Conservation (phyloP, 768 basidiomycete genomes). For the Mycena amicta region DNA sequence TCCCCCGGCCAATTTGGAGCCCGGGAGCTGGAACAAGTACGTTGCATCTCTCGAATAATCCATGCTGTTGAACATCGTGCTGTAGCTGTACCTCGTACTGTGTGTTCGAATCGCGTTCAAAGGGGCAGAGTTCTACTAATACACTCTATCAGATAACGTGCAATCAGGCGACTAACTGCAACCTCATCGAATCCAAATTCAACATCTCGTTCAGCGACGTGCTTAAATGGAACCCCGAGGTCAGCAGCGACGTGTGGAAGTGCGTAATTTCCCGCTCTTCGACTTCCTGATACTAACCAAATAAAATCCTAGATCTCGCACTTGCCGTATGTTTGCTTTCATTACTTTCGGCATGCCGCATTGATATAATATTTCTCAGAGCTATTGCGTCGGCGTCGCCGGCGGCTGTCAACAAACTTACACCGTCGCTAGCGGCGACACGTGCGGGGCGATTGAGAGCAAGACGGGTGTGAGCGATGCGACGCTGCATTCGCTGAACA, state of each 20-base stretch:
- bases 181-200: not conserved
- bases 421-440: not conserved
- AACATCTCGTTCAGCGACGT: slow-evolving; percentile 1
- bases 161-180: slow-evolving; percentile 1
- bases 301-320: not conserved
- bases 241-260: not conserved
- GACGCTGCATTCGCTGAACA: not conserved
- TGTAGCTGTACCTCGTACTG: not conserved
- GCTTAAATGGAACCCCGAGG: not conserved
- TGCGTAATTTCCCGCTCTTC: not conserved
- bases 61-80: not conserved
- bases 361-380: not conserved
- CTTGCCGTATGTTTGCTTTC: not conserved
- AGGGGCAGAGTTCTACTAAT: too few species aligned
- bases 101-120: not conserved
- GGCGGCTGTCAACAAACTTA: not conserved
- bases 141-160: not conserved
- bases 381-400: not conserved
- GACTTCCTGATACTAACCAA: not conserved
- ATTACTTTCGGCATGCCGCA: not conserved
- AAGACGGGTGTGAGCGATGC: not conserved
- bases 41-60: not conserved
- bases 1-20: not conserved
- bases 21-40: not conserved
- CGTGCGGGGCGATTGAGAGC: not conserved